Conservation (phyloP, 1,284 basidiomycete species). For the Pholiota adiposa region DNA sequence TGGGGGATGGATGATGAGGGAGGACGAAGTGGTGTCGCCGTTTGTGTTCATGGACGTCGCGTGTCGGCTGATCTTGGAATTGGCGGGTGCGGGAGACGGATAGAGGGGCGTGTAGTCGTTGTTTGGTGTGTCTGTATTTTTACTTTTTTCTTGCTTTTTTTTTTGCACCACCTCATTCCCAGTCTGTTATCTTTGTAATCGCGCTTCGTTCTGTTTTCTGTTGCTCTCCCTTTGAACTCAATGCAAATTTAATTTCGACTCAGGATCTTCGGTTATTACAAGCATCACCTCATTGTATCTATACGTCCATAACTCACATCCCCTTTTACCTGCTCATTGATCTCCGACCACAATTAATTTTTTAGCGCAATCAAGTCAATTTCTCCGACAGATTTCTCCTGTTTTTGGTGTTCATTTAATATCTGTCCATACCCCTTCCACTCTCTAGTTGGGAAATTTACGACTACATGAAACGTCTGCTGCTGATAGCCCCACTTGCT, state of each 20-base stretch:
- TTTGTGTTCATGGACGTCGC: slow-evolving; percentile 98
- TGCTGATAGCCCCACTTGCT: no score
- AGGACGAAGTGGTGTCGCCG: slow-evolving; percentile 87
- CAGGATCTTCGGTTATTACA: not conserved
- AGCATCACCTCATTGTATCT: not conserved
- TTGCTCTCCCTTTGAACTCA: not conserved
- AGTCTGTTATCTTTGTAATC: not conserved
- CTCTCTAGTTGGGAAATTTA: no score
- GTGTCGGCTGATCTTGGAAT: slow-evolving; percentile 78
- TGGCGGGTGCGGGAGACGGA: slow-evolving; percentile 64
- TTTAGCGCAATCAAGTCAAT: not conserved
- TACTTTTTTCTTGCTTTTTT: not conserved
- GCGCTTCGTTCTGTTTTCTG: no score
- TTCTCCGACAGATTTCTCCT: not conserved
- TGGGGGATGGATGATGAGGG: slow-evolving; percentile 38
- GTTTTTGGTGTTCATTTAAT: no score
- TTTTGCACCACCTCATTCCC: not conserved
- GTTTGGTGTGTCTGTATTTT: not conserved
- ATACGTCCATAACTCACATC: not conserved
- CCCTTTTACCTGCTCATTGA: not conserved
- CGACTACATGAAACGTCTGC: no score
- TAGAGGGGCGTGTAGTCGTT: not conserved
- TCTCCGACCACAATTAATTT: not conserved
- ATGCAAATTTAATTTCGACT: not conserved
- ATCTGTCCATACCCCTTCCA: no score